A percentile compares a stretch with the other conserved stretches of the same genome.
Evolutionary conservation across 352 stramenopile species (phyloP).

Genomic region (Phytophthora pistaciae): DNA sequence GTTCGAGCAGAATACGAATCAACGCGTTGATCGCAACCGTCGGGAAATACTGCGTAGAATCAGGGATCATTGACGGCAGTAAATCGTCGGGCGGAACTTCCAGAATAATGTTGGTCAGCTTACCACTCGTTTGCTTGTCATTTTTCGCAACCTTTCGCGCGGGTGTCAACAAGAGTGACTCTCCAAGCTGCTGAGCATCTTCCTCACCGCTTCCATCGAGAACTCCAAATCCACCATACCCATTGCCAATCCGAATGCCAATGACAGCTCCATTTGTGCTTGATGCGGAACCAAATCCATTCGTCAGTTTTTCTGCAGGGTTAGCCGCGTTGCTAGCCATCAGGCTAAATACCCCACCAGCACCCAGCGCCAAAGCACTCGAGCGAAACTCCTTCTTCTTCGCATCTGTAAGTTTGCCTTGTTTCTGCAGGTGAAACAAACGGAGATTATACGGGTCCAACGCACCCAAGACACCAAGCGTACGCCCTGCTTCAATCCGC

Average conservation of each 20-base stretch:
- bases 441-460: conserved; percentile 89
- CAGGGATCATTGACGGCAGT: conserved; percentile 82
- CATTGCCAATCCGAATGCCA: conserved; percentile 52
- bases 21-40: conserved; percentile 97
- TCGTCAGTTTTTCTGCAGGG: conserved; percentile 18
- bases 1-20: conserved; percentile 98
- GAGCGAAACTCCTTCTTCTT: conserved; percentile 81
- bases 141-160: conserved; percentile 70
- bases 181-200: conserved; percentile 49
- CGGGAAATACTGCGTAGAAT: conserved; percentile 96
- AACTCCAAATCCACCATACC: conserved; percentile 35
- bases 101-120: conserved; percentile 67
- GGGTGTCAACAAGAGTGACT: conserved; percentile 59
- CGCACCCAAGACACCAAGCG: conserved; percentile 82
- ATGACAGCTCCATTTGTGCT: conserved; percentile 25
- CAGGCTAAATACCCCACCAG: conserved; percentile 39
- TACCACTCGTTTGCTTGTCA: conserved; percentile 79
- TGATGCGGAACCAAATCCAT: conserved; percentile 21
- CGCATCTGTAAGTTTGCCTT: conserved; percentile 76
- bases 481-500: conserved; percentile 83
- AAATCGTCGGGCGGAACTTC: conserved; percentile 79
- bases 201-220: conserved; percentile 54
- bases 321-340: conserved; percentile 24
- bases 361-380: conserved; percentile 43
- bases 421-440: conserved; percentile 83